Percentiles rank a stretch among this genome's conserved stretches.
phyloP scores from a whole-genome alignment of 129 eudicot species.

The Lactuca sativa region DNA sequence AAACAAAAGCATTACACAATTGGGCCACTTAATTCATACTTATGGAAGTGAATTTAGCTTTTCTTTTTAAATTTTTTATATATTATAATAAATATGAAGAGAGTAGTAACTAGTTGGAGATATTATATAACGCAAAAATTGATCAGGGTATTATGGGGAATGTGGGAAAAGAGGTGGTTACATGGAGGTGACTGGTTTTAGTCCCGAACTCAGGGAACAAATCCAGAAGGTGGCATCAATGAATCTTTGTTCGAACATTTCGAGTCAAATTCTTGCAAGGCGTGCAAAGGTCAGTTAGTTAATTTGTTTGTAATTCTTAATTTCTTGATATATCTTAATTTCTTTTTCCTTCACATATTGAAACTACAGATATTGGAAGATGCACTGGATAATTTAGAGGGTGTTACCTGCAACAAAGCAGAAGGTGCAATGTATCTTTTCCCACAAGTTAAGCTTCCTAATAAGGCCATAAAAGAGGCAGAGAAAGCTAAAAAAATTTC shows the following conservation, averaged over 20 bases:
- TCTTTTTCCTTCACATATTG: not conserved
- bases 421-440: slow-evolving; percentile 99
- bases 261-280: slow-evolving; percentile 90
- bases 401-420: slow-evolving; percentile 87
- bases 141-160: slow-evolving; percentile 86
- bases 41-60: too few relatives aligned
- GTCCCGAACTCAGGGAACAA: slow-evolving; percentile 88
- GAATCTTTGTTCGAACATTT: slow-evolving; percentile 85
- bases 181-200: slow-evolving; percentile 98
- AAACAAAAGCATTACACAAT: too few relatives aligned
- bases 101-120: too few relatives aligned
- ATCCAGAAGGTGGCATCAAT: slow-evolving; percentile 94
- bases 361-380: slow-evolving; percentile 72
- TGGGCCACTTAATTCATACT: too few relatives aligned
- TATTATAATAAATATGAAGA: too few relatives aligned
- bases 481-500: slow-evolving; percentile 70
- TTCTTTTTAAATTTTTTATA: too few relatives aligned
- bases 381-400: slow-evolving; percentile 83
- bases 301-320: not conserved
- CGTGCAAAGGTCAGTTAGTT: slow-evolving; percentile 80
- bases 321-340: not conserved
- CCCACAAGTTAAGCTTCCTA: slow-evolving; percentile 72
- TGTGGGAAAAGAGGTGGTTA: slow-evolving; percentile 99
- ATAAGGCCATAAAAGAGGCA: slow-evolving; percentile 87
- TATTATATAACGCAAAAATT: not conserved